Evolutionary conservation across 306 rosid species (phyloP), one percentile per base, ranked within the genome.

Genomic region (Quillaja saponaria): DNA sequence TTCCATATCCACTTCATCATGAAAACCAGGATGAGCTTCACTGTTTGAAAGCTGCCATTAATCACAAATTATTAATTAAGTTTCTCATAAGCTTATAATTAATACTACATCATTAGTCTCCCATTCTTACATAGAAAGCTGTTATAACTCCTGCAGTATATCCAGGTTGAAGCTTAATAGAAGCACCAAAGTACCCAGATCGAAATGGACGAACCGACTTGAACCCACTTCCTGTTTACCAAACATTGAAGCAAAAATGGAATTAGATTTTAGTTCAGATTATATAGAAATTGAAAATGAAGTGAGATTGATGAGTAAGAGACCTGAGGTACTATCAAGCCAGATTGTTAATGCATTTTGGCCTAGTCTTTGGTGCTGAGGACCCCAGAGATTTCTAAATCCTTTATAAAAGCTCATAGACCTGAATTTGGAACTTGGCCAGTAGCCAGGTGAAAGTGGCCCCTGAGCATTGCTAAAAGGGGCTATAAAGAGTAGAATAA

Each of bases 71-170:
- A n/a, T n/a, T n/a, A n/a, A n/a, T n/a, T n/a, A n/a, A n/a, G n/a
- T n/a, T n/a, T n/a, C n/a, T n/a, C n/a, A n/a, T n/a, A n/a, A n/a
- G n/a, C n/a, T n/a, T 6, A 37, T 6, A 37, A 37, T 37, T 37
- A 37, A 37, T 6, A 37, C 10, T 37, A 6, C 10, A 37, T 5
- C 20, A 8, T 49, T 61, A 13, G 50, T 18, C 11, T 38, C 13
- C 44, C 37, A 56, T 48, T 63, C 87, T 77, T 72, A 92, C 98
- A 76, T 92, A 92, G 71, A 92, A 86, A 51, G 98, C 74, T 66
- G 98, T 92, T 51, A 92, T 92, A 57, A 92, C 98, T 75, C 98
- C 98, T 34, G 98, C 98, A 46, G 98, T 88, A 19, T 92, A 92
- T 48, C 98, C 98, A 51, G 96, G 84, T 44, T 92, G 96, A 33